Conservation (phyloP, 2,329 filamentous ascomycete species). For the Fusarium brevicatenulatum region DNA sequence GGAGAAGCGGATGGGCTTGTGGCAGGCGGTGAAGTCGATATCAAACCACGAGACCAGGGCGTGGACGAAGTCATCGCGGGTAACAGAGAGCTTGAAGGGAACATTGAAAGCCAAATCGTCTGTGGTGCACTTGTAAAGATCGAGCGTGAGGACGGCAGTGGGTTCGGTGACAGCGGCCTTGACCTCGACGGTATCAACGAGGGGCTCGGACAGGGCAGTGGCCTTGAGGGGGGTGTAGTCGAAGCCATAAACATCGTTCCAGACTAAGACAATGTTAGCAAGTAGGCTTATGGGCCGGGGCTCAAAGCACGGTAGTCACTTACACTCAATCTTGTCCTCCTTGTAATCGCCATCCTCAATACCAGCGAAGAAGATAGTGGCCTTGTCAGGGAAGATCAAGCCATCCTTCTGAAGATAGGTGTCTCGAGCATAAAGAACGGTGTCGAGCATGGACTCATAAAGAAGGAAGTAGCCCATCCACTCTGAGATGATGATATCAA, state of each 20-base stretch:
- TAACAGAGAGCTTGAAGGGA: constrained; percentile 78
- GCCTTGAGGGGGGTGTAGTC: constrained; percentile 94
- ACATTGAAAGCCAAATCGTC: constrained; percentile 85
- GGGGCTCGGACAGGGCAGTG: constrained; percentile 91
- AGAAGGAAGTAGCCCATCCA: constrained; percentile 99
- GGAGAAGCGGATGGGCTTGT: constrained; percentile 97
- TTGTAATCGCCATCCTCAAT: constrained; percentile 99
- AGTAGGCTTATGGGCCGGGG: not conserved
- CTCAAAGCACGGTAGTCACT: constrained; percentile 52
- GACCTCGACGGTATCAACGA: constrained; percentile 97
- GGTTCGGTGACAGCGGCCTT: constrained; percentile 98
- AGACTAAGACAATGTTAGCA: constrained; percentile 69
- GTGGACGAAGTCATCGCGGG: constrained; percentile 94
- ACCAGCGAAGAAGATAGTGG: constrained; percentile 94
- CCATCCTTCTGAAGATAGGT: constrained; percentile 87
- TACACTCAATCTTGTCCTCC: constrained; percentile 99
- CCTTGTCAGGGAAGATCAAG: constrained; percentile 98
- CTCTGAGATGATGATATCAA: constrained; percentile 99
- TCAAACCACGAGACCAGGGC: constrained; percentile 99
- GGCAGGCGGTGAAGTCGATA: constrained; percentile 97
- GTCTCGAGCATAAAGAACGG: constrained; percentile 95
- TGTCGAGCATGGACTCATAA: constrained; percentile 99
- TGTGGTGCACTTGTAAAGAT: constrained; percentile 89
- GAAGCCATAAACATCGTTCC: constrained; percentile 99
- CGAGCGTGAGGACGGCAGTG: constrained; percentile 82